Percentiles rank a stretch among this genome's conserved stretches.
Conservation (phyloP, 169 alveolate genomes). For the Cryptosporidium bovis region DNA sequence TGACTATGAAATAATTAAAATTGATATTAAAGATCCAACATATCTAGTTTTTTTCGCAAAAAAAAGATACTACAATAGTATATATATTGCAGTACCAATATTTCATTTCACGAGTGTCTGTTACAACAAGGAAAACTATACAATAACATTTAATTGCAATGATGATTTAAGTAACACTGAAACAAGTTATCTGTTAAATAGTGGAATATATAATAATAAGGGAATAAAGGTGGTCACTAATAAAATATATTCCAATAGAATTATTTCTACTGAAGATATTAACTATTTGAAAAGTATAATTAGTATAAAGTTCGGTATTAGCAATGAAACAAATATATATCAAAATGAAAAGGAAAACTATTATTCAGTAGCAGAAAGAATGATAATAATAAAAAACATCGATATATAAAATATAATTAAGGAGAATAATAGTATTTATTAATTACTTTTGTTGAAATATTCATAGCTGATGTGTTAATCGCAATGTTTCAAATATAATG, state of each 20-base stretch:
- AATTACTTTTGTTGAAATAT: no score
- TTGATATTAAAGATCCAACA: not conserved
- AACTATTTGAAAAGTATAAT: no score
- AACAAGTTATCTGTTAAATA: slow-evolving; percentile 8
- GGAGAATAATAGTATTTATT: no score
- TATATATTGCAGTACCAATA: slow-evolving; percentile 26
- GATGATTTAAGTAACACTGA: not conserved
- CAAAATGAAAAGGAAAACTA: no score
- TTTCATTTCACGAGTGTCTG: not conserved
- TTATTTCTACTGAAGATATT: slow-evolving; percentile 1
- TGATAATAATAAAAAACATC: no score
- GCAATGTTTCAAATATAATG: no score
- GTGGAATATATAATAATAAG: slow-evolving; percentile 2
- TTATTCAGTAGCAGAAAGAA: no score
- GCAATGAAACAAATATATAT: no score
- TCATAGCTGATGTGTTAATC: no score
- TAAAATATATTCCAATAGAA: slow-evolving; percentile 9
- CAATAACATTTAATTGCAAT: not conserved
- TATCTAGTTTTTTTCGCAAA: slow-evolving; percentile 5
- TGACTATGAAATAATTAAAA: not conserved
- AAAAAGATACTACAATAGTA: no score
- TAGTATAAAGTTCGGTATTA: no score
- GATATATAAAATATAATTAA: no score
- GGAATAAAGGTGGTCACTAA: slow-evolving; percentile 24
- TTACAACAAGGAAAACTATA: slow-evolving; percentile 1